phyloP scores from a whole-genome alignment of 768 basidiomycete genomes.

The Macrocybe gigantea region DNA sequence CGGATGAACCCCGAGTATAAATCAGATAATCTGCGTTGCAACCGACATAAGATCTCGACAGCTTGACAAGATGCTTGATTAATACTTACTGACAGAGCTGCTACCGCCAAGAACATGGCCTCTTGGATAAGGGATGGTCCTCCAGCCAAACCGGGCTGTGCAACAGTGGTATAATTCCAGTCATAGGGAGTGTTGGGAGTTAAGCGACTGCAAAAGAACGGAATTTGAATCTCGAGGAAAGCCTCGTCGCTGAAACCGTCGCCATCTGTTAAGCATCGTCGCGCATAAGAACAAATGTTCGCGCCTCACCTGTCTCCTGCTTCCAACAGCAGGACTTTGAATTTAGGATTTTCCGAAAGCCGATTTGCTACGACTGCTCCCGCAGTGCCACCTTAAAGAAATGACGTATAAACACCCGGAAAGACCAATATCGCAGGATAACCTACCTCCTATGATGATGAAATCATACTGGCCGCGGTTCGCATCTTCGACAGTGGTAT shows the following conservation, averaged over 20 bases:
- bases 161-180: conserved; percentile 21
- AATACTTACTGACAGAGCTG: conserved; percentile 15
- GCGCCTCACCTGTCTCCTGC: conserved; percentile 8
- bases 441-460: conserved; percentile 8
- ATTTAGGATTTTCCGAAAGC: conserved; percentile 5
- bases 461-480: conserved; percentile 7
- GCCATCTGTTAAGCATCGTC: too few relatives aligned
- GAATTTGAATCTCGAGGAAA: conserved; percentile 7
- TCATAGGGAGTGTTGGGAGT: conserved; percentile 10
- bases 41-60: neutral
- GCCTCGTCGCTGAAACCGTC: conserved; percentile 3
- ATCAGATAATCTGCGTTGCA: conserved; percentile 10
- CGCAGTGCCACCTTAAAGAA: conserved; percentile 10
- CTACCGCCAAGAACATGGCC: conserved; percentile 20
- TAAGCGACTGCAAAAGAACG: conserved; percentile 6
- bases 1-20: conserved; percentile 10
- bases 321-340: conserved; percentile 9
- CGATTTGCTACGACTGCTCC: conserved; percentile 11
- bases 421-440: neutral
- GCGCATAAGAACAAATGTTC: neutral
- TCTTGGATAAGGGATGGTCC: conserved; percentile 14
- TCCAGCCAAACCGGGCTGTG: conserved; percentile 15
- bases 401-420: neutral
- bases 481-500: neutral
- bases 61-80: neutral